A percentile compares a stretch with the other conserved stretches of the same genome.
These are phyloP conservation scores for Daldinia loculata DNA, from an alignment of 495 filamentous ascomycete species.

Conservation along the genomic window DNA sequence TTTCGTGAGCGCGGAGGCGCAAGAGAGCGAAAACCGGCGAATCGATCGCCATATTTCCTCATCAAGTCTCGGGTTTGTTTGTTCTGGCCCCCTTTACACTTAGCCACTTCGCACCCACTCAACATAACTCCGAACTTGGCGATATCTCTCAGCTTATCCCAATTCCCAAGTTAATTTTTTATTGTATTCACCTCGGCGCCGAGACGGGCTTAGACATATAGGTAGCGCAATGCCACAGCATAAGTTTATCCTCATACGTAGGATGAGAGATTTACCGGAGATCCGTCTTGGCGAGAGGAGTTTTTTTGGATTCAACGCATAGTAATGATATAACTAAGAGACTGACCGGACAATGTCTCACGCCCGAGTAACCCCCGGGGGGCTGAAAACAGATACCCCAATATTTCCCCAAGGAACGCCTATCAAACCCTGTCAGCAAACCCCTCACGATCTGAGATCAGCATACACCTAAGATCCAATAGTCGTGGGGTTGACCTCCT, in stretches of 20 bases:
- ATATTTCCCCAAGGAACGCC: constrained; percentile 26
- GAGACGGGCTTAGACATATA: constrained; percentile 28
- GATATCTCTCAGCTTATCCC: constrained; percentile 32
- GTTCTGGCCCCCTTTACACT: constrained; percentile 14
- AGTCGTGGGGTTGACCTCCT: constrained; percentile 4
- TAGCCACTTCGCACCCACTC: constrained; percentile 10
- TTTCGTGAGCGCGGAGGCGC: neutral
- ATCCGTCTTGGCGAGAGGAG: constrained; percentile 42
- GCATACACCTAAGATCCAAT: constrained; percentile 20
- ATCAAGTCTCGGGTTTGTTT: constrained; percentile 21
- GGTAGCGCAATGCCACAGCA: constrained; percentile 23
- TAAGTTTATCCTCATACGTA: constrained; percentile 17
- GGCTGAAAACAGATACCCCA: constrained; percentile 22
- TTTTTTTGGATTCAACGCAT: constrained; percentile 27
- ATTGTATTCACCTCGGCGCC: constrained; percentile 37
- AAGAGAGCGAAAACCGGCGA: constrained; percentile 14
- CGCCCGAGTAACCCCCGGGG: constrained; percentile 13
- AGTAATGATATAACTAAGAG: constrained; percentile 16
- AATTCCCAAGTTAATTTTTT: constrained; percentile 35
- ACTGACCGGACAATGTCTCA: constrained; percentile 13
- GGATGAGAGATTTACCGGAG: constrained; percentile 42
- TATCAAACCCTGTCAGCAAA: constrained; percentile 9
- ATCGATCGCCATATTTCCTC: constrained; percentile 27
- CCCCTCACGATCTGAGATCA: constrained; percentile 34
- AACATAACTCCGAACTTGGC: constrained; percentile 37